Evolutionary conservation across 208 protist species (phyloP), one percentile per base, ranked within the genome.

Genomic region (Leishmania lainsoni): DNA sequence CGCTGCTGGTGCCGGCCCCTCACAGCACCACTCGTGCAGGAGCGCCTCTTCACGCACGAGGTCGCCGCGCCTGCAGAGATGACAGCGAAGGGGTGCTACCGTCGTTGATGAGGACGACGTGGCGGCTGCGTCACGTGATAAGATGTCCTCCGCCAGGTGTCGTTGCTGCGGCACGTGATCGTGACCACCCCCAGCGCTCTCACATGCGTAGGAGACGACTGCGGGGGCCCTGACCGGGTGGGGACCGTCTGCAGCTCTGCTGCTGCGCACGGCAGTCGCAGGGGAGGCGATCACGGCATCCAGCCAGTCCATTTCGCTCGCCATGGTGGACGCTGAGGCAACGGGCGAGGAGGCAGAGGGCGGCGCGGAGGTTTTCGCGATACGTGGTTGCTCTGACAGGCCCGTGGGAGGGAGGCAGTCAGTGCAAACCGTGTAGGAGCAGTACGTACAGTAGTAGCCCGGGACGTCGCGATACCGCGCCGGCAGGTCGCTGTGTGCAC

Each of bases 371-470:
- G 5, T 51, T 72, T 9, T 52, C 35, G 68, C n/a, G 42, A 29
- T 22, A 49, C 20, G 68, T 42, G 9, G 45, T 51, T 63, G 48
- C 9, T 22, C 52, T 12, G 16, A 22, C 39, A 72, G 12, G 8
- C 26, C 26, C 0, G 91, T 83, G 8, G 66, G 58, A 20, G 81
- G 70, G 61, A 88, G 91, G 83, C 94, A 97, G 35, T 52, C 35
- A 32, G 76, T 78, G 74, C 94, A 97, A 51, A 97, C 84, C 0
- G 94, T 91, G 83, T 95, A 95, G 78, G 89, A 90, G 86, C 94
- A 97, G 89, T 92, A 97, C 9, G 87, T 89, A 83, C 94, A 97
- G 85, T 90, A 90, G 83, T 89, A 94, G 59, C 86, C 94, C 9
- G 88, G 81, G 22, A 71, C 79, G 52, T 92, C 88, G 76, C 94